phyloP scores from a whole-genome alignment of 2,329 filamentous ascomycete genomes.

The Cladosporium sp. region DNA sequence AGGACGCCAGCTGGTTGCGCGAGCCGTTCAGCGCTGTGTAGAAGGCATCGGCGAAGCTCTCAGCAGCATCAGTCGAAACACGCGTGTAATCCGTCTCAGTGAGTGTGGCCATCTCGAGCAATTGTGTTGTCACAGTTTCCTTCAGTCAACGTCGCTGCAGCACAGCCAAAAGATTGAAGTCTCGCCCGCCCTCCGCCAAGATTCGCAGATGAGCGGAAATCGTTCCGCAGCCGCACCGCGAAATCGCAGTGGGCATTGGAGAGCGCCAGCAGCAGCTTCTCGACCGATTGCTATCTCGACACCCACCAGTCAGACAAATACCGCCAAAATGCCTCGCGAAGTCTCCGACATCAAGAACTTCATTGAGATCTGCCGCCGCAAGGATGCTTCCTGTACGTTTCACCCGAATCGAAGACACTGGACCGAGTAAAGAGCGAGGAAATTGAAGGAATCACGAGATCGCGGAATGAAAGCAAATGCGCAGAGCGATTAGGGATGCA shows the following conservation, averaged over 20 bases:
- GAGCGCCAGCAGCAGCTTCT: background rate
- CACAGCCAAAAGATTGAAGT: background rate
- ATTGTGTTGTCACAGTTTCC: background rate
- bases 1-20: slow-evolving; percentile 54
- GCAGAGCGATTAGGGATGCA: background rate
- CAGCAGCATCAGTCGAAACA: slow-evolving; percentile 51
- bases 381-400: slow-evolving; percentile 96
- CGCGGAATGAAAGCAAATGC: background rate
- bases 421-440: slow-evolving; percentile 2
- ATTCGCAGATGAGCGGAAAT: background rate
- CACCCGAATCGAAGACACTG: slow-evolving; percentile 9
- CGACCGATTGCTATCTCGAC: background rate
- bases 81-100: slow-evolving; percentile 26
- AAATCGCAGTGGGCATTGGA: slow-evolving; percentile 3
- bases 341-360: slow-evolving; percentile 99
- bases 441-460: background rate
- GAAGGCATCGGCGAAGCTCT: slow-evolving; percentile 65
- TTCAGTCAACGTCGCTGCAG: background rate
- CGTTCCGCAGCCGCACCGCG: slow-evolving; percentile 1
- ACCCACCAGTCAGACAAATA: slow-evolving; percentile 10
- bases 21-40: slow-evolving; percentile 65
- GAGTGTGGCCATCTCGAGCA: slow-evolving; percentile 20
- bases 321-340: slow-evolving; percentile 89
- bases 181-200: background rate
- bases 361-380: slow-evolving; percentile 99